These are phyloP conservation scores for Epipyxis sp. DNA, from an alignment of 108 stramenopile species.

Conservation along the genomic window DNA sequence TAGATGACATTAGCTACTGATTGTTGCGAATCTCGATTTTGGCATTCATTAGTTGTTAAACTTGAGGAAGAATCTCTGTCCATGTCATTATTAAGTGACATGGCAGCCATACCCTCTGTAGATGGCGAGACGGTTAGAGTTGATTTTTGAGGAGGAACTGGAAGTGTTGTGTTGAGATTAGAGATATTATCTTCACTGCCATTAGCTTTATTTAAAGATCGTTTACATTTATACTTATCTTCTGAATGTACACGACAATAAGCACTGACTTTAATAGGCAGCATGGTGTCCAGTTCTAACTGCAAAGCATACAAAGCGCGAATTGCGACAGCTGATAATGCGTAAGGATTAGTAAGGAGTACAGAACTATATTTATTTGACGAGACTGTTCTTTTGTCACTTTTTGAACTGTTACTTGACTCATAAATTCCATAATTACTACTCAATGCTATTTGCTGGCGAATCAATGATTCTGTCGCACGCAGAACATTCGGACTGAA, in stretches of 20 bases:
- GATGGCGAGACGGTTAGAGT: background rate
- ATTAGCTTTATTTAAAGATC: background rate
- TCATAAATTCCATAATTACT: too few species aligned
- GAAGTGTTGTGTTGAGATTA: background rate
- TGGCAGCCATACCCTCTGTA: background rate
- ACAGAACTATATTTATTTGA: too few species aligned
- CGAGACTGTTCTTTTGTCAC: too few species aligned
- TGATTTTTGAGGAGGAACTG: background rate
- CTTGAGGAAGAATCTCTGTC: background rate
- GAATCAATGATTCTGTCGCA: too few species aligned
- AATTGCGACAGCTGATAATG: too few species aligned
- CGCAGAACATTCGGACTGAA: too few species aligned
- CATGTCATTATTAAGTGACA: background rate
- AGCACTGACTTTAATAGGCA: background rate
- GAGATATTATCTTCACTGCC: background rate
- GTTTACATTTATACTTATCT: background rate
- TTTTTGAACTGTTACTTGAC: too few species aligned
- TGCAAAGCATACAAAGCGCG: constrained; percentile 1
- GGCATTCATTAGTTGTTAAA: too few species aligned
- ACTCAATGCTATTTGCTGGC: too few species aligned
- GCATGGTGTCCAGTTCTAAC: background rate
- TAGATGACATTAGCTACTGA: too few species aligned
- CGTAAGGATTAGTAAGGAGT: too few species aligned
- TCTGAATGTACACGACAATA: background rate
- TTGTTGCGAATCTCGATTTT: too few species aligned